phyloP scores from a whole-genome alignment of 805 yeast genomes.

The Yarrowia phangngaensis region DNA sequence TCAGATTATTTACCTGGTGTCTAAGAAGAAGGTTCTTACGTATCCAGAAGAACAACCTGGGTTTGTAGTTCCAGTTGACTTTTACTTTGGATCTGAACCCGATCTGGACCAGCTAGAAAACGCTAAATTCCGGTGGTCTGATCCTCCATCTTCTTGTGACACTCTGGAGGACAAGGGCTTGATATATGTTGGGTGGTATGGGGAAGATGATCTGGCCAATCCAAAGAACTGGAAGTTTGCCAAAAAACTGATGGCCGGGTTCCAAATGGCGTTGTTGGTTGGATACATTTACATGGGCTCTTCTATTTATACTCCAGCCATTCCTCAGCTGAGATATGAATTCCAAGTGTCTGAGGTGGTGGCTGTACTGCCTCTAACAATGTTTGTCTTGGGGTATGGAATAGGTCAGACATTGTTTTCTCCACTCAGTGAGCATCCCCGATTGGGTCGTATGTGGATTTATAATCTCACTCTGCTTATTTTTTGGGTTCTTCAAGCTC shows the following conservation, averaged over 20 bases:
- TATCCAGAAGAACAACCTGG: constrained; percentile 25
- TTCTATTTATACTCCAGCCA: constrained; percentile 51
- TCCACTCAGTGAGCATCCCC: constrained; percentile 52
- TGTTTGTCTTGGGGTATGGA: constrained; percentile 55
- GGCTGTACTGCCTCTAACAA: constrained; percentile 49
- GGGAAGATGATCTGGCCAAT: constrained; percentile 47
- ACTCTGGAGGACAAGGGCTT: constrained; percentile 11
- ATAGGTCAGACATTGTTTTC: constrained; percentile 53
- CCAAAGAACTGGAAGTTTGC: constrained; percentile 53
- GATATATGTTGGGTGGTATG: constrained; percentile 30
- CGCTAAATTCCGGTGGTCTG: constrained; percentile 5
- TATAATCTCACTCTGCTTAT: constrained; percentile 48
- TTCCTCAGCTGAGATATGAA: constrained; percentile 44
- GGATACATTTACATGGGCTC: constrained; percentile 53
- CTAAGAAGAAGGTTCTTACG: background rate
- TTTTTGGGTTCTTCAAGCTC: constrained; percentile 52
- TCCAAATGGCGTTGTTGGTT: constrained; percentile 44
- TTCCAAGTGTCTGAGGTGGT: constrained; percentile 43
- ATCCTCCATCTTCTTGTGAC: constrained; percentile 5
- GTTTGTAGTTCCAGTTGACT: background rate
- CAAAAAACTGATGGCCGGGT: constrained; percentile 42
- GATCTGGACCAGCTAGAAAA: constrained; percentile 16
- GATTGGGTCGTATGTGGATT: constrained; percentile 51
- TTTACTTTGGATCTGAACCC: constrained; percentile 6
- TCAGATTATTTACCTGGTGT: constrained; percentile 19